Conservation (phyloP, 768 basidiomycete genomes). For the Lactarius akahatsu region DNA sequence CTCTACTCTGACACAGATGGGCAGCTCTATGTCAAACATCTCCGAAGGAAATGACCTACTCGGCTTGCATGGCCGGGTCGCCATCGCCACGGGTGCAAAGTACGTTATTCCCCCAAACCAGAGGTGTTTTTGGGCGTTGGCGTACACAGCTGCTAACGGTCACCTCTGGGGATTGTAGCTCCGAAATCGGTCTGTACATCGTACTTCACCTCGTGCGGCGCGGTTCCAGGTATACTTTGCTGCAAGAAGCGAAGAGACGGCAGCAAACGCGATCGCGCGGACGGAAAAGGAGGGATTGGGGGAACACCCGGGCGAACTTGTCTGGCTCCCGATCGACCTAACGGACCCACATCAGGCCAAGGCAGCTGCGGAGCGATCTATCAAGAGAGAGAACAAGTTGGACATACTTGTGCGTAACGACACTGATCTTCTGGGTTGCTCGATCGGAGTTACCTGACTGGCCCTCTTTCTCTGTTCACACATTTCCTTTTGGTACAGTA, state of each 20-base stretch:
- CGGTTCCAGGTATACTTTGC: conserved; percentile 46
- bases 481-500: conserved; percentile 35
- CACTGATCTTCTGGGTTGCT: conserved; percentile 9
- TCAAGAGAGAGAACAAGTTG: conserved; percentile 42
- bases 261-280: conserved; percentile 36
- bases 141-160: background rate
- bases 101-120: conserved; percentile 30
- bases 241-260: conserved; percentile 37
- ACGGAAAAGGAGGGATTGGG: conserved; percentile 37
- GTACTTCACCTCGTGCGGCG: conserved; percentile 37
- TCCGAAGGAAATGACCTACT: conserved; percentile 42
- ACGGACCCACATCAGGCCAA: conserved; percentile 39
- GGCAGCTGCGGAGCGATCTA: conserved; percentile 39
- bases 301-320: conserved; percentile 36
- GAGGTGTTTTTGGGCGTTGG: background rate
- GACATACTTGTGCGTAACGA: conserved; percentile 43
- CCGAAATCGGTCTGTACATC: conserved; percentile 27
- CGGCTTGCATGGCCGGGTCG: conserved; percentile 48
- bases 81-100: conserved; percentile 52
- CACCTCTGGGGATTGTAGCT: conserved; percentile 7
- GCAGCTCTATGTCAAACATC: conserved; percentile 23
- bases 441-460: background rate
- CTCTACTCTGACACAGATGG: conserved; percentile 9
- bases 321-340: conserved; percentile 43
- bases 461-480: background rate